Base-by-base conservation (phyloP, 2,329 filamentous ascomycete species). In the Tolypocladium amazonense region DNA sequence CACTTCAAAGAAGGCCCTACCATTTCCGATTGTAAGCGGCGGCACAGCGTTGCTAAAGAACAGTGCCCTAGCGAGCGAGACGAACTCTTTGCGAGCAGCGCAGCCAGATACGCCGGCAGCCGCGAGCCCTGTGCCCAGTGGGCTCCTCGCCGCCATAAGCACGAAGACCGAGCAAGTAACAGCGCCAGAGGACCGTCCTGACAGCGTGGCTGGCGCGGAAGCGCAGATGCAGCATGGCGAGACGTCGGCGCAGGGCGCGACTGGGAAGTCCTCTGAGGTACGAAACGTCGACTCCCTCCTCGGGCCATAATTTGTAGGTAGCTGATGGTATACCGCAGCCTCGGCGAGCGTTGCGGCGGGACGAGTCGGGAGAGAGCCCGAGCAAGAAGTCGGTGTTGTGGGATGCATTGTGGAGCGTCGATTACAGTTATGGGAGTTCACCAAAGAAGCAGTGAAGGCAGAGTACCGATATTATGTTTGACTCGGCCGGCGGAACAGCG, bases 1-100 rank as follows among this genome's bases (percentile, higher is more conserved):
- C 18, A 88, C 83, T 58, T 95, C 90, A 60, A 92, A 89, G 74
- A 92, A 91, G 71, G 88, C 88, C 41, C 72, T 86, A 12, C 84
- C 83, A 1, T 80, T 84, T 64, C 75, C 77, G 43, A 72, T 76
- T 4, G 73, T 73, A 14, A 73, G 74, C 18, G 50, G 50, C 9
- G 71, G 74, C n/a, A 74, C 76, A 6, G 70, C 70, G 14, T 60
- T 75, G 57, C 66, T 77, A 41, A 81, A 80, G 68, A 80, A 79
- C 58, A 83, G 78, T 59, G 79, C 79, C 43, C 67, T 81, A 33
- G 79, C 79, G 30, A 84, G 81, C 67, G 82, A 85, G 71, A 84
- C 83, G 4, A 85, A 83, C 66, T 84, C 82, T 47, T 69, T 85
- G 23, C 78, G 80, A 15, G 80, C 78, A 9, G 77, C 72, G 39